These are phyloP conservation scores for Trametes sanguinea DNA, from an alignment of 768 basidiomycete genomes.

Conservation along the genomic window DNA sequence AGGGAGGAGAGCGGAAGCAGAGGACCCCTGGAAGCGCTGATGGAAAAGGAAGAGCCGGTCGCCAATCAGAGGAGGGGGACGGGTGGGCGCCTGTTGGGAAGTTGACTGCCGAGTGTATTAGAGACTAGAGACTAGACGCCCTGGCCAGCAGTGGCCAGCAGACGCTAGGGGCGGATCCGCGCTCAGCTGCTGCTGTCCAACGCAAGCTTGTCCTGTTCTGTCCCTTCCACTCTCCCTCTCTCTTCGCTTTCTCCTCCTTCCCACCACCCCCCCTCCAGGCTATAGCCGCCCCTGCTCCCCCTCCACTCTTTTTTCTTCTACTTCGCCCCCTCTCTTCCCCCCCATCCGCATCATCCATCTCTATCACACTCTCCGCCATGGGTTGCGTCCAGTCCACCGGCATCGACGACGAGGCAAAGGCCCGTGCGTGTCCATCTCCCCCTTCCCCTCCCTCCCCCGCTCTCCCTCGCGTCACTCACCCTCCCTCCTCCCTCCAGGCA, in stretches of 20 bases:
- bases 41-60: conserved; percentile 5
- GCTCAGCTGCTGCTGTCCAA: neutral
- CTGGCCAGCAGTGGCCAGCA: neutral
- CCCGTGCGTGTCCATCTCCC: conserved; percentile 52
- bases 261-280: conserved; percentile 16
- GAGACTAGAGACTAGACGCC: no score
- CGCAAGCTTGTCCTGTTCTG: neutral
- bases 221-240: conserved; percentile 7
- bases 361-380: conserved; percentile 42
- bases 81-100: conserved; percentile 6
- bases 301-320: conserved; percentile 15
- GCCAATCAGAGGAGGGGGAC: conserved; percentile 12
- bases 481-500: conserved; percentile 50
- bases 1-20: neutral
- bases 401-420: conserved; percentile 80
- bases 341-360: conserved; percentile 18
- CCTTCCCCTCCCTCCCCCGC: neutral
- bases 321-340: conserved; percentile 1
- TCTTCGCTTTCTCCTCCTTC: neutral
- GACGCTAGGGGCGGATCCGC: conserved; percentile 6
- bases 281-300: conserved; percentile 10
- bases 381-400: conserved; percentile 73
- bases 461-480: neutral
- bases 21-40: neutral
- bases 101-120: neutral